phyloP scores from a whole-genome alignment of 805 yeast species.

The Candida piceae region DNA sequence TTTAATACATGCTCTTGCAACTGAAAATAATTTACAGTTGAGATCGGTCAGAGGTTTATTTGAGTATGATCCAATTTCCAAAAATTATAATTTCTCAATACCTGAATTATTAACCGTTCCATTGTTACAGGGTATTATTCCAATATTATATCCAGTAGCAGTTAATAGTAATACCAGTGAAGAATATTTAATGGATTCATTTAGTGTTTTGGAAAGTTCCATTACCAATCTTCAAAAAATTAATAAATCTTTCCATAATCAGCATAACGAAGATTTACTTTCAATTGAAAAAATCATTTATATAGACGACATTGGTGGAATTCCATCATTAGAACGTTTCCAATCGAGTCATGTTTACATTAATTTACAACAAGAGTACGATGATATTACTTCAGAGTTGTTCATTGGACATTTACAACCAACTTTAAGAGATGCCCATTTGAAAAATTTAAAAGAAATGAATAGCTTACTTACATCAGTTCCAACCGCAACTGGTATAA shows the following conservation, averaged over 20 bases:
- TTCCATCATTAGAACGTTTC: conserved; percentile 79
- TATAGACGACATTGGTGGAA: conserved; percentile 82
- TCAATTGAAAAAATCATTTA: conserved; percentile 77
- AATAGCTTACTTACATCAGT: conserved; percentile 45
- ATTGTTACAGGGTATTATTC: conserved; percentile 41
- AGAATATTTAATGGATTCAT: conserved; percentile 33
- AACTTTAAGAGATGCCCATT: conserved; percentile 45
- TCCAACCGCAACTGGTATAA: conserved; percentile 64
- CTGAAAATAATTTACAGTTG: conserved; percentile 16
- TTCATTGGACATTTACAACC: conserved; percentile 50
- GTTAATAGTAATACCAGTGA: conserved; percentile 30
- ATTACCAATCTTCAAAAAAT: conserved; percentile 30
- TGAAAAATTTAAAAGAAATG: conserved; percentile 66
- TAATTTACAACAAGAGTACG: conserved; percentile 77
- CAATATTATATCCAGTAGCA: conserved; percentile 59
- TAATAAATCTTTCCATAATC: conserved; percentile 15
- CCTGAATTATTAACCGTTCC: conserved; percentile 39
- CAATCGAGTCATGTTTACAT: conserved; percentile 83
- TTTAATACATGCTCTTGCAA: conserved; percentile 17
- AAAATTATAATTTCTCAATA: conserved; percentile 21
- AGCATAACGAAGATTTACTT: conserved; percentile 28
- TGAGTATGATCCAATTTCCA: conserved; percentile 21
- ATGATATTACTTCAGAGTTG: conserved; percentile 59
- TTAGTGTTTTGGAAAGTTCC: conserved; percentile 36
- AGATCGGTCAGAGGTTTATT: conserved; percentile 35